Conservation (phyloP, 257 asterid genomes). For the Nicotiana undulata region DNA sequence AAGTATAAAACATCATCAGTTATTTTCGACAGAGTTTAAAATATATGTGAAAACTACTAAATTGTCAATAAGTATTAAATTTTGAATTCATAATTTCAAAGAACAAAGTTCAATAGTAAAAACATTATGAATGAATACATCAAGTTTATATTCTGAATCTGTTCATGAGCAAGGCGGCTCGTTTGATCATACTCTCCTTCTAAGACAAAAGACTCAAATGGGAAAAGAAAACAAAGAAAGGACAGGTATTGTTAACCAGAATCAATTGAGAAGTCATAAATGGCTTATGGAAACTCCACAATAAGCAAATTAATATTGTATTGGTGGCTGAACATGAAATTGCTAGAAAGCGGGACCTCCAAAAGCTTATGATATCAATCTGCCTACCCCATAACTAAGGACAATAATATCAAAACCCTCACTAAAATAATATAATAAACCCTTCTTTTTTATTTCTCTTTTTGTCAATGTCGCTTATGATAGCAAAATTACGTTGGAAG, state of each 20-base stretch:
- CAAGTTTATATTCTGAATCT: neutral
- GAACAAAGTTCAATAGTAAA: neutral
- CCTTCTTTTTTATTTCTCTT: neutral
- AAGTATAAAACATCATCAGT: too few relatives aligned
- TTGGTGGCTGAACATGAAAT: too few relatives aligned
- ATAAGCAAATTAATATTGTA: neutral
- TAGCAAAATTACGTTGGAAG: too few relatives aligned
- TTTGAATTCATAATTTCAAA: neutral
- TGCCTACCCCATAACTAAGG: neutral
- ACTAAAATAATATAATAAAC: too few relatives aligned
- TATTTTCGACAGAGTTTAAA: too few relatives aligned
- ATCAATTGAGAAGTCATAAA: neutral
- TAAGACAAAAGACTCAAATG: neutral
- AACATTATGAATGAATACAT: neutral
- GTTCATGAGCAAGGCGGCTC: too few relatives aligned
- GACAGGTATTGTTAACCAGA: neutral
- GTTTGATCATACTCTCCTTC: neutral
- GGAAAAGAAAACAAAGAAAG: neutral
- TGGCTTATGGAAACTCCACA: neutral
- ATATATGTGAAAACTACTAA: too few relatives aligned
- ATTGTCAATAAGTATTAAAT: neutral
- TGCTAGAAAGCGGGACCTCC: neutral
- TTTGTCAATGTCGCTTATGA: neutral
- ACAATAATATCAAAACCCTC: too few relatives aligned
- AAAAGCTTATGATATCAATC: neutral